phyloP scores from a whole-genome alignment of 2,329 filamentous ascomycete genomes.

The Zymoseptoria ardabiliae region DNA sequence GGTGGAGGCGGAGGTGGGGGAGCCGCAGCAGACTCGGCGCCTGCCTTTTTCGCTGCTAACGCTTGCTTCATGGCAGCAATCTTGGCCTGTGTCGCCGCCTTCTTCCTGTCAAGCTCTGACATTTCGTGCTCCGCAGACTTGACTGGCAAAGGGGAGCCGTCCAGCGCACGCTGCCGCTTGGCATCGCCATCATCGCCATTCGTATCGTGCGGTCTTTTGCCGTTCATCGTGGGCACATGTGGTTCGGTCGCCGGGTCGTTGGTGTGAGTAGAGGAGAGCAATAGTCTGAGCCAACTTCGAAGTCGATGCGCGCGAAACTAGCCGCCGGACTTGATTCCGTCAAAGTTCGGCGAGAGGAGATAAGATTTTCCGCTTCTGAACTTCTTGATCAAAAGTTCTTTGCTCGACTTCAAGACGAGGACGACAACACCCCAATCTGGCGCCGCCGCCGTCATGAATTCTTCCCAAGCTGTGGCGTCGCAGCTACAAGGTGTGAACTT shows the following conservation, averaged over 20 bases:
- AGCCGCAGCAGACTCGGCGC: slow-evolving; percentile 9
- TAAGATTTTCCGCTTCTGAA: slow-evolving; percentile 2
- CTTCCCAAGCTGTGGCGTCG: slow-evolving; percentile 69
- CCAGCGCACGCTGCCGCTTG: slow-evolving; percentile 35
- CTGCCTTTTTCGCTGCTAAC: slow-evolving; percentile 22
- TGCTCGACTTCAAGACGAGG: not conserved
- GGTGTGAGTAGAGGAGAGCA: not conserved
- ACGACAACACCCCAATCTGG: not conserved
- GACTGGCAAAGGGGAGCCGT: slow-evolving; percentile 29
- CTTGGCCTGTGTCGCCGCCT: slow-evolving; percentile 26
- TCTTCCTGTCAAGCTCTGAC: slow-evolving; percentile 27
- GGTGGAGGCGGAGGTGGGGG: slow-evolving; percentile 11
- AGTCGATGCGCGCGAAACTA: not conserved
- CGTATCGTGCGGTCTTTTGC: slow-evolving; percentile 37
- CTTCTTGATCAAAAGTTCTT: slow-evolving; percentile 1
- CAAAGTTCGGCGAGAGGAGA: not conserved
- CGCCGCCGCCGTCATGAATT: slow-evolving; percentile 32
- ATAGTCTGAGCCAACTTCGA: not conserved
- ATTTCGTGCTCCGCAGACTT: slow-evolving; percentile 1
- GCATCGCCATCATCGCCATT: slow-evolving; percentile 32
- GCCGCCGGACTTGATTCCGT: not conserved
- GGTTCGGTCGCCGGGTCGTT: not conserved
- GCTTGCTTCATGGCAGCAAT: slow-evolving; percentile 32
- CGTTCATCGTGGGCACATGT: slow-evolving; percentile 21
- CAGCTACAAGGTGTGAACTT: slow-evolving; percentile 84